A percentile compares a stretch with the other conserved stretches of the same genome.
These are phyloP conservation scores for Venturia effusa DNA, from an alignment of 2,329 filamentous ascomycete species.

Conservation along the genomic window DNA sequence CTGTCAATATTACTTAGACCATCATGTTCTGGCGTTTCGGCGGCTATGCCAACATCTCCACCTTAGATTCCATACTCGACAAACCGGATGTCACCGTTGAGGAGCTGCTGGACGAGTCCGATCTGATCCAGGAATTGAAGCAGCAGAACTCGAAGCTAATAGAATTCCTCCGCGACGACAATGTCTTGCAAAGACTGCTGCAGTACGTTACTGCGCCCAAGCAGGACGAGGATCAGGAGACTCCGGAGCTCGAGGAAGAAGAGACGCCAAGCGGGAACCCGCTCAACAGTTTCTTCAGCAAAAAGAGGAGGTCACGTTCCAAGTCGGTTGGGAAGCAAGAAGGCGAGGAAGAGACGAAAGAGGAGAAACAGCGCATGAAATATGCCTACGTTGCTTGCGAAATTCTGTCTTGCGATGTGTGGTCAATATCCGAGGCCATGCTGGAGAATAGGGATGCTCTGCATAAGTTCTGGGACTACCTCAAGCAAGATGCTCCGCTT, in stretches of 20 bases:
- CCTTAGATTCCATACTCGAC: conserved; percentile 93
- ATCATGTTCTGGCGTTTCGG: conserved; percentile 99
- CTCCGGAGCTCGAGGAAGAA: conserved; percentile 39
- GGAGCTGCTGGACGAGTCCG: conserved; percentile 89
- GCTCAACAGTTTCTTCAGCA: conserved; percentile 33
- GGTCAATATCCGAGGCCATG: conserved; percentile 89
- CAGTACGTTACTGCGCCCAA: conserved; percentile 83
- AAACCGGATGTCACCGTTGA: conserved; percentile 91
- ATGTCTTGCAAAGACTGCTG: conserved; percentile 72
- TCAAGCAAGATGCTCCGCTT: conserved; percentile 72
- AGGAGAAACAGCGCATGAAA: conserved; percentile 82
- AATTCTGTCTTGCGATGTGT: conserved; percentile 88
- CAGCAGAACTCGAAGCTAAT: conserved; percentile 97
- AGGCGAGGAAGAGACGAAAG: conserved; percentile 53
- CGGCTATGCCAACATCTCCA: conserved; percentile 94
- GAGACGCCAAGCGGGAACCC: conserved; percentile 27
- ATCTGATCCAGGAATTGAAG: conserved; percentile 95
- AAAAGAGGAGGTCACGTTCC: conserved; percentile 27
- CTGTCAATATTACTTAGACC: conserved; percentile 20
- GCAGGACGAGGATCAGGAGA: conserved; percentile 25
- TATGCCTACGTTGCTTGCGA: conserved; percentile 92
- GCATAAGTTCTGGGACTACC: conserved; percentile 80
- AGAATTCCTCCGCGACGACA: conserved; percentile 84
- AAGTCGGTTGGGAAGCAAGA: conserved; percentile 32
- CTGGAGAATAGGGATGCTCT: conserved; percentile 74